Conservation (phyloP, 495 filamentous ascomycete genomes). For the Penicillium salamii region DNA sequence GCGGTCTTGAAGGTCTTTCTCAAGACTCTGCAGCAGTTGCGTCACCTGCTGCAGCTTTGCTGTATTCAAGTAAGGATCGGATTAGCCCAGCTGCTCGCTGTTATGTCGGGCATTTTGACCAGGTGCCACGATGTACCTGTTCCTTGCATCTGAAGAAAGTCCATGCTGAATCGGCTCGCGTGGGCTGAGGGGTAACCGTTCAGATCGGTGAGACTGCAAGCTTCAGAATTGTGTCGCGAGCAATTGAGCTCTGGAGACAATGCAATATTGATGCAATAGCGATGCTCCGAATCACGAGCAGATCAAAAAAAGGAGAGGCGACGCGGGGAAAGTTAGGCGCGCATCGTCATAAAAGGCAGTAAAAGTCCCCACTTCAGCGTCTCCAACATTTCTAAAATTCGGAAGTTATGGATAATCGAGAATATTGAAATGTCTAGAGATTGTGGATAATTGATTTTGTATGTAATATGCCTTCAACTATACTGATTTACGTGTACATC, state of each 20-base stretch:
- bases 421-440: too few species aligned
- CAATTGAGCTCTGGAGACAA: too few species aligned
- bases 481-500: too few species aligned
- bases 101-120: not conserved
- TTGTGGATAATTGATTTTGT: too few species aligned
- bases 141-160: constrained; percentile 26
- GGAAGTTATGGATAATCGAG: too few species aligned
- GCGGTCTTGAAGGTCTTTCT: constrained; percentile 54
- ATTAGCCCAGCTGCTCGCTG: not conserved
- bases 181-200: not conserved
- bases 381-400: too few species aligned
- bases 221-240: too few species aligned
- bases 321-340: constrained; percentile 9
- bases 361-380: constrained; percentile 4
- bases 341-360: constrained; percentile 4
- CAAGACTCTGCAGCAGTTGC: constrained; percentile 54
- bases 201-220: too few species aligned
- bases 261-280: too few species aligned
- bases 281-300: too few species aligned
- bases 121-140: constrained; percentile 23
- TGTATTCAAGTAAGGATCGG: constrained; percentile 34
- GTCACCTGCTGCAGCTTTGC: constrained; percentile 65
- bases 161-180: constrained; percentile 18
- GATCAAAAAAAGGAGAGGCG: not conserved
- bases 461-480: too few species aligned